phyloP scores from a whole-genome alignment of 768 basidiomycete species.

The Trametes elegans region DNA sequence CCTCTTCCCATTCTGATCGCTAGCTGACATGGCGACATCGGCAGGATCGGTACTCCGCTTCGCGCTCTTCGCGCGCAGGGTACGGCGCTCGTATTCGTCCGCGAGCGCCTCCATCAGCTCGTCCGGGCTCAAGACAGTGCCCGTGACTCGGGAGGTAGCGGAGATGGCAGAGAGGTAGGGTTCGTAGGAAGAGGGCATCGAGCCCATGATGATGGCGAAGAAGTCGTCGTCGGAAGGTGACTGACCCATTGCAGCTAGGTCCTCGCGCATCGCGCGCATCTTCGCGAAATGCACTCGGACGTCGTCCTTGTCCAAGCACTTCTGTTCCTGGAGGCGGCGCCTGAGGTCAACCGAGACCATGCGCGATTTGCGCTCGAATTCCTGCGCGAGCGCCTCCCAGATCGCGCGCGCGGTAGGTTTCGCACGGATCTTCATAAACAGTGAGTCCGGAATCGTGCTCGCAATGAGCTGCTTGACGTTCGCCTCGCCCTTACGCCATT shows the following conservation, averaged over 20 bases:
- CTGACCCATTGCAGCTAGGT: no score
- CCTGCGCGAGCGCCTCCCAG: no score
- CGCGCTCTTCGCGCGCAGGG: background rate
- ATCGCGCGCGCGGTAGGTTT: slow-evolving; percentile 24
- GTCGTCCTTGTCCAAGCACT: slow-evolving; percentile 33
- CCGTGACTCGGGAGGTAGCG: background rate
- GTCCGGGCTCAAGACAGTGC: background rate
- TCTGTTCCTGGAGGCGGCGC: slow-evolving; percentile 25
- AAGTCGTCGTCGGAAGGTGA: no score
- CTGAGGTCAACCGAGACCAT: slow-evolving; percentile 33
- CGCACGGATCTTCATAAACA: no score
- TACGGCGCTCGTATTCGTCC: background rate
- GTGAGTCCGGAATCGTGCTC: no score
- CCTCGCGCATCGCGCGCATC: no score
- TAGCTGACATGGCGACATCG: background rate
- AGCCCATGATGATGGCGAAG: no score
- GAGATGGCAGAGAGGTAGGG: background rate
- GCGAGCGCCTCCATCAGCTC: background rate
- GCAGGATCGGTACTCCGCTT: background rate
- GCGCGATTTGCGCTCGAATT: slow-evolving; percentile 29
- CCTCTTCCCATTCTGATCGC: background rate
- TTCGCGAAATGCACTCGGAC: no score
- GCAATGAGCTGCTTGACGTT: no score
- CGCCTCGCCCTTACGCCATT: slow-evolving; percentile 30
- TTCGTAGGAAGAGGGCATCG: background rate